Evolutionary conservation across 139 green algal species (phyloP).

Genomic region (Desmodesmus armatus): DNA sequence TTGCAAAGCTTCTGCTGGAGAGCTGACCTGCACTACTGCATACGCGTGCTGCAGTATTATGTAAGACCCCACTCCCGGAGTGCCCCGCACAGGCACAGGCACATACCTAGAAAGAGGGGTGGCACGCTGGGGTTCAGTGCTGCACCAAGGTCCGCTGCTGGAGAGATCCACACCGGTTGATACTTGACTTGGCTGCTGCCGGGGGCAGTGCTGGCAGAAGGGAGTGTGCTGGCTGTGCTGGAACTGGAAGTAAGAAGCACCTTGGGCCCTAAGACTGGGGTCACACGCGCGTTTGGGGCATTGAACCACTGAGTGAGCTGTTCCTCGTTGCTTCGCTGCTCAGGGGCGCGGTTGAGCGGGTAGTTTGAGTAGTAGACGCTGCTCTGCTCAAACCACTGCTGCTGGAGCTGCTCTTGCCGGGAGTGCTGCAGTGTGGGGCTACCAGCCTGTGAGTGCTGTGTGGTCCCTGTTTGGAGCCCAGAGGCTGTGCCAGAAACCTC

Average conservation of each 20-base stretch:
- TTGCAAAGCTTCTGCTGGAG: too few species aligned
- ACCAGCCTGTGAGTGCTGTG: too few species aligned
- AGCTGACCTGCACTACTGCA: too few species aligned
- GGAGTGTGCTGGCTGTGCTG: slow-evolving; percentile 3
- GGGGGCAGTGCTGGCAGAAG: not conserved
- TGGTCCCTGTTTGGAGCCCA: too few species aligned
- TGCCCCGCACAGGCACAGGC: too few species aligned
- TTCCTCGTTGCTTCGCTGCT: slow-evolving; percentile 41
- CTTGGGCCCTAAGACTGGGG: slow-evolving; percentile 1
- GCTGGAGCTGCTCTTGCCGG: not conserved
- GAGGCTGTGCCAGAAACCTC: too few species aligned
- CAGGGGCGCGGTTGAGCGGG: slow-evolving; percentile 54
- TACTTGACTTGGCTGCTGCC: not conserved
- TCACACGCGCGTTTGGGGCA: not conserved
- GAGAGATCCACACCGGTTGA: slow-evolving; percentile 4
- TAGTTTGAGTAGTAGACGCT: slow-evolving; percentile 57
- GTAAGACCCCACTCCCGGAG: too few species aligned
- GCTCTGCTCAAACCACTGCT: slow-evolving; percentile 28
- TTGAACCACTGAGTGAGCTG: slow-evolving; percentile 40
- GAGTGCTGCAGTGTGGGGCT: not conserved
- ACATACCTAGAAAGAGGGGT: slow-evolving; percentile 27
- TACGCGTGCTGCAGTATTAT: too few species aligned
- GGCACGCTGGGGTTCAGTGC: not conserved
- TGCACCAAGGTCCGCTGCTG: slow-evolving; percentile 5
- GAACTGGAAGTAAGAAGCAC: slow-evolving; percentile 18